Evolutionary conservation across 2,329 filamentous ascomycete species (phyloP), one percentile per base, ranked within the genome.

Genomic region (Onygenales sp.): DNA sequence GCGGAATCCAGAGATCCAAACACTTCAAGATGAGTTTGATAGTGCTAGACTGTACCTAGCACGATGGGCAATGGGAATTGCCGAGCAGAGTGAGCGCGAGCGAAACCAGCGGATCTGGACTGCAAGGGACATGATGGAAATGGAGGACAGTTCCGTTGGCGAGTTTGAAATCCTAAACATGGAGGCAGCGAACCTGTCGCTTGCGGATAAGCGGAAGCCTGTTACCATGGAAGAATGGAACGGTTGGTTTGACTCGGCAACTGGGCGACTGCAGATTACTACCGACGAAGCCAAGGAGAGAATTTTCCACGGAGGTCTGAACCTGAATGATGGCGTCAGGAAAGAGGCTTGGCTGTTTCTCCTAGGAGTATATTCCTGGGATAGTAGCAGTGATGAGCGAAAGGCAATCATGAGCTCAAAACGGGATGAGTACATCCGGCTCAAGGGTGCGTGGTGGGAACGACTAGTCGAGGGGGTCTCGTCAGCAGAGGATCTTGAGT

Each of bases 391-490:
- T 1, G 88, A 95, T 56, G 93, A 98, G 65, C 81, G 93, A 40
- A 87, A 84, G 62, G 88, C 85, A 0, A 81, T 91, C 61, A 77
- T 91, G 62, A 92, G 93, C 46, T 94, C 87, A 6, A 79, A 94
- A 36, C 79, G 93, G 8, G 93, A 98, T 62, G 89, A 94, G 62
- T 98, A 97, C 67, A 88, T 97, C 55, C 86, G 90, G 58, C 77
- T 98, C 43, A 98, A 98, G 70, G 89, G 87, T 5, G 80, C 86
- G 0, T 98, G 93, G 94, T 98, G 94, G 94, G 91, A 97, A 69
- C 80, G 87, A 39, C 84, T 96, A 61, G 80, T 93, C 2, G 91
- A 95, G 53, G 82, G 91, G 11, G 83, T 87, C 33, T 85, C 87
- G 1, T 84, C 88, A 31, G 78, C 84, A 2, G 88, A 95, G 59